These are phyloP conservation scores for Lodderomyces elongisporus DNA, from an alignment of 1,139 yeast genomes.

Conservation along the genomic window DNA sequence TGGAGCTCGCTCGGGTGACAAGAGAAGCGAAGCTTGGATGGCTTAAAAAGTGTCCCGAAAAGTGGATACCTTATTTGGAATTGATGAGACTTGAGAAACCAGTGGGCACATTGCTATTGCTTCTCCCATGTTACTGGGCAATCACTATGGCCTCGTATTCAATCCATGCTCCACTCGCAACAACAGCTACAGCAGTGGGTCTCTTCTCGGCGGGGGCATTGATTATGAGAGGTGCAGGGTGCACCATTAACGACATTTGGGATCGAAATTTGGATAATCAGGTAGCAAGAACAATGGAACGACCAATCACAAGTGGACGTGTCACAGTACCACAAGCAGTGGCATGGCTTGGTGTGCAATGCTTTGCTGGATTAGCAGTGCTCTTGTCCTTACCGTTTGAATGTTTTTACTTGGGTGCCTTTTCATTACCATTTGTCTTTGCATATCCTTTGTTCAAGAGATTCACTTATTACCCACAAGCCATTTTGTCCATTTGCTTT, in stretches of 20 bases:
- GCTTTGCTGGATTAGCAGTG: slow-evolving; percentile 71
- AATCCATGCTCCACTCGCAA: slow-evolving; percentile 59
- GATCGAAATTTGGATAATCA: slow-evolving; percentile 79
- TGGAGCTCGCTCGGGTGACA: slow-evolving; percentile 51
- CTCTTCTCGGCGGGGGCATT: slow-evolving; percentile 81
- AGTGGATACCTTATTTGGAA: slow-evolving; percentile 85
- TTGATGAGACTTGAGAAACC: slow-evolving; percentile 91
- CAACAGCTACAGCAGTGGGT: slow-evolving; percentile 53
- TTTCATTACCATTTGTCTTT: slow-evolving; percentile 73
- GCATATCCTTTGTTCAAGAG: slow-evolving; percentile 91
- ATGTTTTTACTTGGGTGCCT: slow-evolving; percentile 79
- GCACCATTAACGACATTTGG: slow-evolving; percentile 86
- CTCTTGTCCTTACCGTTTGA: slow-evolving; percentile 69
- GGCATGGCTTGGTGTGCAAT: slow-evolving; percentile 68
- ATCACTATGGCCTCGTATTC: slow-evolving; percentile 81
- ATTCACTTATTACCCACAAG: slow-evolving; percentile 93
- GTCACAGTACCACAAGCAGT: slow-evolving; percentile 70
- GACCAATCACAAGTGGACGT: slow-evolving; percentile 89
- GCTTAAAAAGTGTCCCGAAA: slow-evolving; percentile 60
- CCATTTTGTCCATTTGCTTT: slow-evolving; percentile 73
- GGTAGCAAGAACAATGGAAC: slow-evolving; percentile 79
- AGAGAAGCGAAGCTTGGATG: slow-evolving; percentile 57
- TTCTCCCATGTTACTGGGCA: slow-evolving; percentile 78
- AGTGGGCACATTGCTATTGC: slow-evolving; percentile 80
- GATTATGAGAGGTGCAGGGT: slow-evolving; percentile 97